Evolutionary conservation across 2,329 filamentous ascomycete species (phyloP).

Genomic region (Penicillium olsonii): DNA sequence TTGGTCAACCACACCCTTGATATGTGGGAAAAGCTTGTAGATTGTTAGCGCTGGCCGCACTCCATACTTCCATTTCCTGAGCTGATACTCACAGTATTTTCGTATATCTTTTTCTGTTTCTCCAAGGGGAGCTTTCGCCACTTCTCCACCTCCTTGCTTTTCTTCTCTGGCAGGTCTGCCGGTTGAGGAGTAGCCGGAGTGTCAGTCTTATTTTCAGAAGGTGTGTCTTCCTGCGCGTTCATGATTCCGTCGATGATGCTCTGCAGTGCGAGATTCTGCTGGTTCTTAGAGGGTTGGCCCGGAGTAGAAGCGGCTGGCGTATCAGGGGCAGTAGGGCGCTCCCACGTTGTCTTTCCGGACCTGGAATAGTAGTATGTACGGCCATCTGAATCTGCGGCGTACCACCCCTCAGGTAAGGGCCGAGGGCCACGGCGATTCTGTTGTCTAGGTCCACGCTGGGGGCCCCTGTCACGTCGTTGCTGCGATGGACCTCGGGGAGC

Average conservation of each 20-base stretch:
- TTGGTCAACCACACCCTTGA: constrained; percentile 83
- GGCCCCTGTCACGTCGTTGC: constrained; percentile 59
- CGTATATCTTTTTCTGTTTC: constrained; percentile 93
- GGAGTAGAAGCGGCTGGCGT: constrained; percentile 56
- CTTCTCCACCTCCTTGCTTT: constrained; percentile 49
- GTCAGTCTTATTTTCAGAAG: constrained; percentile 51
- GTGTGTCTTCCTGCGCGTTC: constrained; percentile 62
- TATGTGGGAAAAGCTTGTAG: constrained; percentile 73
- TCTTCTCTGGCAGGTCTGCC: constrained; percentile 55
- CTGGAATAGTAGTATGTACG: constrained; percentile 84
- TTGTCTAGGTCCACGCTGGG: constrained; percentile 53
- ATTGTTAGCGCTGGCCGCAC: constrained; percentile 13
- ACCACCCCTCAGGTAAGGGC: constrained; percentile 82
- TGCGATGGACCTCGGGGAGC: constrained; percentile 46
- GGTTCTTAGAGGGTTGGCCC: constrained; percentile 59
- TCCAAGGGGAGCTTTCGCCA: constrained; percentile 56
- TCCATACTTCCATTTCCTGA: background rate
- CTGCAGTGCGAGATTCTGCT: constrained; percentile 74
- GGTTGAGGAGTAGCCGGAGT: constrained; percentile 66
- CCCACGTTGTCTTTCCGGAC: constrained; percentile 78
- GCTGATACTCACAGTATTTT: constrained; percentile 73
- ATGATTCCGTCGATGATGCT: constrained; percentile 85
- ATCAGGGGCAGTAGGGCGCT: constrained; percentile 70
- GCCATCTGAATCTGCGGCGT: constrained; percentile 67
- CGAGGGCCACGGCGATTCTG: constrained; percentile 58